Evolutionary conservation across 2,329 filamentous ascomycete species (phyloP).

Genomic region (Pseudocercospora pini-densiflorae): DNA sequence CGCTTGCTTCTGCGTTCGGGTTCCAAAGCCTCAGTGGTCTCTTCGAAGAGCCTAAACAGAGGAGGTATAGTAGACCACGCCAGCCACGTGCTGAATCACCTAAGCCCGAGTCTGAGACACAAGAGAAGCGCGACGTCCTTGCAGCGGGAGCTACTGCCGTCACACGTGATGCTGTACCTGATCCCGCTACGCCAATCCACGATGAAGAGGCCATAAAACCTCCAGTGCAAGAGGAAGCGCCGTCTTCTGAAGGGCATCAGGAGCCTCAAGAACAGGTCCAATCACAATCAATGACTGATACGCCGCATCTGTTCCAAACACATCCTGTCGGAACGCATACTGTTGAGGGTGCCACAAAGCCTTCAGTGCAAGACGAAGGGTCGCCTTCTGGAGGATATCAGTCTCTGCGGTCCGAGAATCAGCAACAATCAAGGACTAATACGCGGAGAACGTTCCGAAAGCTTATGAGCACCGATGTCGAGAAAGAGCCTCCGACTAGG

Average conservation of each 20-base stretch:
- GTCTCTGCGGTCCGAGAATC: not conserved
- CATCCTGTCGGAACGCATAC: not conserved
- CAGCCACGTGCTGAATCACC: not conserved
- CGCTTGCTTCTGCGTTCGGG: conserved; percentile 27
- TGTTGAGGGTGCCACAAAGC: not conserved
- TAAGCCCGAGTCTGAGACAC: not conserved
- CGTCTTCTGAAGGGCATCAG: not conserved
- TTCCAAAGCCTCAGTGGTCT: conserved; percentile 39
- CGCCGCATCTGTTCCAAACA: not conserved
- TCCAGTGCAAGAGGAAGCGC: not conserved
- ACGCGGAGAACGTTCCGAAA: not conserved
- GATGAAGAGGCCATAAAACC: not conserved
- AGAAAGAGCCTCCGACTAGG: not conserved
- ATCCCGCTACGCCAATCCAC: not conserved
- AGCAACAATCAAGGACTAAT: not conserved
- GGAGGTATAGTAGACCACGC: conserved; percentile 34
- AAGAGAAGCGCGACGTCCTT: not conserved
- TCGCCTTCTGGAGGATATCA: not conserved
- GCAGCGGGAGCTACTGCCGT: not conserved
- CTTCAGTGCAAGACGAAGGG: not conserved
- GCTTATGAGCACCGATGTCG: not conserved
- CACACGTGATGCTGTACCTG: not conserved
- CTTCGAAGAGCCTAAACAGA: conserved; percentile 28
- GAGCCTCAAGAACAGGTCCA: not conserved
- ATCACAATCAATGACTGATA: not conserved